Evolutionary conservation across 495 filamentous ascomycete genomes (phyloP).

Genomic region (Penicillium paradoxum): DNA sequence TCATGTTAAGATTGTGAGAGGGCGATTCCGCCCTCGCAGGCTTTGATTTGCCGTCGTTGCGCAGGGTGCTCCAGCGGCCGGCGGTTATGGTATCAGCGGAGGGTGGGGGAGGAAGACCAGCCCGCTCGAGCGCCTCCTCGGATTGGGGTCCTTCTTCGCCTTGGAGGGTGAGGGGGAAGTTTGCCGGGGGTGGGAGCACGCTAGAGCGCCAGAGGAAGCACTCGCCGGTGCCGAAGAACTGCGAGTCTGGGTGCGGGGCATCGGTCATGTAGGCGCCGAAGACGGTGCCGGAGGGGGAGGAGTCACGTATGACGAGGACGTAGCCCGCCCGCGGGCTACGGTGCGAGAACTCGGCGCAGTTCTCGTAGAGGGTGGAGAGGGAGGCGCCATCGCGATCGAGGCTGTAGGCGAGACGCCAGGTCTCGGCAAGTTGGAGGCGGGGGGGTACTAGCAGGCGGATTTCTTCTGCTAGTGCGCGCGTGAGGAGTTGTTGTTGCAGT

Average conservation of each 20-base stretch:
- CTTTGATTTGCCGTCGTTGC: slow-evolving; percentile 28
- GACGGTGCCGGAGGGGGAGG: slow-evolving; percentile 50
- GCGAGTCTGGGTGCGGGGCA: slow-evolving; percentile 66
- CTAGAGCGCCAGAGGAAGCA: slow-evolving; percentile 95
- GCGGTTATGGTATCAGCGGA: slow-evolving; percentile 66
- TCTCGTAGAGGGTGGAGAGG: slow-evolving; percentile 78
- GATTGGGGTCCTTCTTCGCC: slow-evolving; percentile 25
- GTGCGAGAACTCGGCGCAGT: slow-evolving; percentile 54
- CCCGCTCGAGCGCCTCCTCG: slow-evolving; percentile 36
- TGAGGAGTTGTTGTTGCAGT: slow-evolving; percentile 53
- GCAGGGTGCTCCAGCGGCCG: slow-evolving; percentile 66
- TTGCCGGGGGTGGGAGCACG: slow-evolving; percentile 42
- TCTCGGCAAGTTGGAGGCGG: slow-evolving; percentile 77
- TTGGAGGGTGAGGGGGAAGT: slow-evolving; percentile 46
- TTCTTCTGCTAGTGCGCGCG: slow-evolving; percentile 77
- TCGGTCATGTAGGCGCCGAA: slow-evolving; percentile 96
- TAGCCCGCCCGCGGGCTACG: slow-evolving; percentile 72
- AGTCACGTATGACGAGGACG: slow-evolving; percentile 79
- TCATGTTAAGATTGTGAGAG: slow-evolving; percentile 25
- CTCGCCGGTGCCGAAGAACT: slow-evolving; percentile 94
- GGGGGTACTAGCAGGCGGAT: slow-evolving; percentile 85
- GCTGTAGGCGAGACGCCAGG: slow-evolving; percentile 82
- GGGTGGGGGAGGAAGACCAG: slow-evolving; percentile 63
- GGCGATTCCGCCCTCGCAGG: slow-evolving; percentile 10
- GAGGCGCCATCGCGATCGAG: slow-evolving; percentile 92